These are phyloP conservation scores for Porphyrellus cyaneotinctus DNA, from an alignment of 768 basidiomycete genomes.

Conservation along the genomic window DNA sequence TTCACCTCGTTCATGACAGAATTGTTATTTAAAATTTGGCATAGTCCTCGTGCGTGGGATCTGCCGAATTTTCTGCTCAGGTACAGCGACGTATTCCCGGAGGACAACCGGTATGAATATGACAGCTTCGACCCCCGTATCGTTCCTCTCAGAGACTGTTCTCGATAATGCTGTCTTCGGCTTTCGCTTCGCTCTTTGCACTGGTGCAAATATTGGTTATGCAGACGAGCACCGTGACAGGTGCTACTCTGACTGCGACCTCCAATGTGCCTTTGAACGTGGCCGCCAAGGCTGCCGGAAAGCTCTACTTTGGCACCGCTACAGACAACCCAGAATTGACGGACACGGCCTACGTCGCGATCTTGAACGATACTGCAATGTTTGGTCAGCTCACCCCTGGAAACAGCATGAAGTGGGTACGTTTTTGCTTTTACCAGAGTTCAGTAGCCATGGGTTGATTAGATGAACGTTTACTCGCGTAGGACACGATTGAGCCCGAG, in stretches of 20 bases:
- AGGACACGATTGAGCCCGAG: conserved; percentile 23
- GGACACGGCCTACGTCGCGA: conserved; percentile 24
- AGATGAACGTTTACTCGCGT: background rate
- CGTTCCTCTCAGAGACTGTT: background rate
- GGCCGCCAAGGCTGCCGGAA: conserved; percentile 38
- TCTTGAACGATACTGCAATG: conserved; percentile 7
- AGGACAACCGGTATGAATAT: background rate
- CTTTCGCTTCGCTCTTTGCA: conserved; percentile 5
- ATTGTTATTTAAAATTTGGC: too few species aligned
- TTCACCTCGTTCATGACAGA: too few species aligned
- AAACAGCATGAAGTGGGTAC: conserved; percentile 22
- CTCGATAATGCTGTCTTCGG: conserved; percentile 1
- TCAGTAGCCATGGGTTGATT: background rate
- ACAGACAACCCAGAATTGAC: conserved; percentile 45
- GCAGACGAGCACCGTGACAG: background rate
- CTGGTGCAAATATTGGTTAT: background rate
- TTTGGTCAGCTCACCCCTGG: conserved; percentile 21
- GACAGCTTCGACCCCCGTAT: background rate
- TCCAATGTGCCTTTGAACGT: conserved; percentile 27
- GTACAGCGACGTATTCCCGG: background rate
- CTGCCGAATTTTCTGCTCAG: background rate
- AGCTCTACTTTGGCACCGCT: conserved; percentile 46
- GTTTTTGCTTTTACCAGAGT: background rate
- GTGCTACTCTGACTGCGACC: background rate
- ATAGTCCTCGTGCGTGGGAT: background rate